Base-by-base conservation (phyloP, 805 yeast genomes). In the Ogataea pini region DNA sequence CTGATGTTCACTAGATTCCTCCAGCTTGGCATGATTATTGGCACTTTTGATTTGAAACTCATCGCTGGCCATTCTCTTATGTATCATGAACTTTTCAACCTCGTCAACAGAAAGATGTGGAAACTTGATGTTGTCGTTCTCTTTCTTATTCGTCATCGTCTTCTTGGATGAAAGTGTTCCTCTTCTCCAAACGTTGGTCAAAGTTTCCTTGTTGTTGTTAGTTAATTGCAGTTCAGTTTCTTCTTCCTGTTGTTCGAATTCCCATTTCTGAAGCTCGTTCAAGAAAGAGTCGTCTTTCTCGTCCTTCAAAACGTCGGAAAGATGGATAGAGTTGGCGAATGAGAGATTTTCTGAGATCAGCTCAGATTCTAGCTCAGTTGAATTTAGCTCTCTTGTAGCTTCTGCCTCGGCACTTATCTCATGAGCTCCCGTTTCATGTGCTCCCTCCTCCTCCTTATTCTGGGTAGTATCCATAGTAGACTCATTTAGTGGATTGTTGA, bases 261-360 rank as follows among this genome's bases (percentile, higher is more conserved):
- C 61, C 67, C 67, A 71, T 1, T 69, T 69, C 25, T 75, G 60
- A 24, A 75, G 55, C 37, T 73, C 78, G 42, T 72, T 73, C 50
- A 63, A 58, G 17, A 70, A 70, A 22, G 78, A 72, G 54, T 73
- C 72, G 12, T 72, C 67, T 3, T 77, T 68, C 10, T 39, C 67
- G 3, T 77, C 69, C 4, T 39, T 25, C 49, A 70, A 61, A 5
- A 77, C 31, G 39, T 59, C 60, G 4, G 64, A 56, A 14, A 59
- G 48, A 28, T 59, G 53, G 32, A 57, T 48, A 10, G 61, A 51
- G 32, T 43, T 34, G 2, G 41, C 49, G 9, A 50, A 20, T 7
- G 47, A 47, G 16, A n/a, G 7, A 19, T 36, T 22, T 22, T 22
- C 25, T 22, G 25, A 22, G 8, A n/a, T n/a, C n/a, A n/a, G n/a